phyloP scores from a whole-genome alignment of 2,329 filamentous ascomycete genomes.

The Pestalotiopsis sp. region DNA sequence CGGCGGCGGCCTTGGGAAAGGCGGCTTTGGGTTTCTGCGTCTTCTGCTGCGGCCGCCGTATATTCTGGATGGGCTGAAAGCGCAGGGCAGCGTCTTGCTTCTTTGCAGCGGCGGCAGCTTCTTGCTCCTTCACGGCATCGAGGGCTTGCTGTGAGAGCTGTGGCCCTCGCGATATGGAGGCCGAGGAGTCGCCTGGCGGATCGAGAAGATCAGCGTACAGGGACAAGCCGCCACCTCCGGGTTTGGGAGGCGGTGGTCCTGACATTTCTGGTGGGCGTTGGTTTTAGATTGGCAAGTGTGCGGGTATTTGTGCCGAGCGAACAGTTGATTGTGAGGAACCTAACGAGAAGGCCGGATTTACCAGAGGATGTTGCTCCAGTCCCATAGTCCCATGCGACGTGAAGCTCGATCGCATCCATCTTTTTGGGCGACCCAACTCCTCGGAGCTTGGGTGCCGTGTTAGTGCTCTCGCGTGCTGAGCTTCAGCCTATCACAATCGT shows the following conservation, averaged over 20 bases:
- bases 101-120: conserved; percentile 62
- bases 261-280: conserved; percentile 20
- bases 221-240: conserved; percentile 57
- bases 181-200: conserved; percentile 45
- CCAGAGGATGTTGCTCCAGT: neutral
- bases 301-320: neutral
- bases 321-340: neutral
- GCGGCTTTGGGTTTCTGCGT: conserved; percentile 58
- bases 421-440: neutral
- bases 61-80: conserved; percentile 70
- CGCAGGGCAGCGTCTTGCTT: conserved; percentile 66
- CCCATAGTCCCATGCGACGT: neutral
- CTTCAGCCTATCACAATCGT: neutral
- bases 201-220: conserved; percentile 86
- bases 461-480: neutral
- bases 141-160: conserved; percentile 67
- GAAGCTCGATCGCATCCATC: neutral
- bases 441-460: neutral
- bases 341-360: neutral
- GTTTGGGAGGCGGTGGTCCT: conserved; percentile 37
- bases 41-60: conserved; percentile 74
- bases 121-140: conserved; percentile 44
- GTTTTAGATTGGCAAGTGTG: neutral
- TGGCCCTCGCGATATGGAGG: conserved; percentile 78
- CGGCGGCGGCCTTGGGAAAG: conserved; percentile 48